These are phyloP conservation scores for Cnidoscolus chayamansa DNA, from an alignment of 441 rosid species.

Conservation along the genomic window DNA sequence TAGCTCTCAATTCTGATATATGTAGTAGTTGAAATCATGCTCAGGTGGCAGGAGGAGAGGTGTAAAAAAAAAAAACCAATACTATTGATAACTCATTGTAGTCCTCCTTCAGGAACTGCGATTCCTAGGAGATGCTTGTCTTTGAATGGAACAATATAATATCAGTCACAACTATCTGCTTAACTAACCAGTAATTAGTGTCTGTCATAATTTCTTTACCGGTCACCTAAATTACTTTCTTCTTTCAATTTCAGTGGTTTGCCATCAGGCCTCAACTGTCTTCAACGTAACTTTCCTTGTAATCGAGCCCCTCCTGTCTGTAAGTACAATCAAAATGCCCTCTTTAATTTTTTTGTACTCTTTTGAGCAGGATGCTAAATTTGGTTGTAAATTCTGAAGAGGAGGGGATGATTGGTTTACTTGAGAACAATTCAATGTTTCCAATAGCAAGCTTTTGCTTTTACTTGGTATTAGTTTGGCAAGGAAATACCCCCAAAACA, in stretches of 20 bases:
- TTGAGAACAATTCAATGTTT: too few species aligned
- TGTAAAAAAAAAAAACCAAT: not conserved
- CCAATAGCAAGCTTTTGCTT: too few species aligned
- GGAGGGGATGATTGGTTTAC: too few species aligned
- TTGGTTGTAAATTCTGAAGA: not conserved
- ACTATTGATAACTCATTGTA: not conserved
- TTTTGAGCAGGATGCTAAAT: not conserved
- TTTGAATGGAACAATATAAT: not conserved
- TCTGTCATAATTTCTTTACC: not conserved
- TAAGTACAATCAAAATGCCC: slow-evolving; percentile 29
- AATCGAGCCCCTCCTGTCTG: slow-evolving; percentile 40
- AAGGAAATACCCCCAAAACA: not conserved
- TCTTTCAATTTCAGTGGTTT: slow-evolving; percentile 25
- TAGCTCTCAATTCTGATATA: not conserved
- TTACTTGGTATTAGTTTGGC: too few species aligned
- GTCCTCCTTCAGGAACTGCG: not conserved
- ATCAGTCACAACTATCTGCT: not conserved
- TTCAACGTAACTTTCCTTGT: slow-evolving; percentile 59
- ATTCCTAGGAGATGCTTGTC: not conserved
- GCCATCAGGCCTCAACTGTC: slow-evolving; percentile 51
- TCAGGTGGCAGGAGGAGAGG: not conserved
- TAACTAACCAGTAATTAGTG: not conserved
- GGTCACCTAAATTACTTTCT: not conserved
- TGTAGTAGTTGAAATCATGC: not conserved
- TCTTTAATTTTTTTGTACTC: not conserved